Percentiles rank a stretch among this genome's conserved stretches.
phyloP scores from a whole-genome alignment of 2,329 filamentous ascomycete species.

The Epichloe baconii region DNA sequence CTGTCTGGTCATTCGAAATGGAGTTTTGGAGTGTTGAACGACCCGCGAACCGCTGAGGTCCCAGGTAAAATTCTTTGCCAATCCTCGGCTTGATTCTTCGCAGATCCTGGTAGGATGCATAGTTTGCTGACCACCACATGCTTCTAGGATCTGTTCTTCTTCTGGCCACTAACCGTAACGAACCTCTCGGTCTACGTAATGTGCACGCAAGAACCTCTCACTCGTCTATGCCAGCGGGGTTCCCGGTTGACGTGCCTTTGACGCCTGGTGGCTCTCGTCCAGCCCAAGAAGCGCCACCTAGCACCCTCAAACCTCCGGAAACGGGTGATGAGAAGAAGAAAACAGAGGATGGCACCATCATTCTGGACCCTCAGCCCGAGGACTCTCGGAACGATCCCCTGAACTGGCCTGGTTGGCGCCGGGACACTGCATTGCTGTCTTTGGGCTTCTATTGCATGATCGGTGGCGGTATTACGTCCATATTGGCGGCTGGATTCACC shows the following conservation, averaged over 20 bases:
- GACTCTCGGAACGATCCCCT: slow-evolving; percentile 82
- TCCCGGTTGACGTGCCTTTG: slow-evolving; percentile 22
- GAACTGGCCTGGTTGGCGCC: slow-evolving; percentile 76
- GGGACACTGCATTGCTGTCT: slow-evolving; percentile 67
- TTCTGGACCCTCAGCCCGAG: slow-evolving; percentile 84
- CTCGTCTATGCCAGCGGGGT: slow-evolving; percentile 40
- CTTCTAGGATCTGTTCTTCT: slow-evolving; percentile 9
- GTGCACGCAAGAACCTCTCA: slow-evolving; percentile 6
- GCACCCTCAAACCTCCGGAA: slow-evolving; percentile 6
- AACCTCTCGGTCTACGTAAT: slow-evolving; percentile 8
- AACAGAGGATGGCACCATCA: slow-evolving; percentile 69
- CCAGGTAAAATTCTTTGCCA: slow-evolving; percentile 4
- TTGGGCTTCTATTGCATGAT: slow-evolving; percentile 88
- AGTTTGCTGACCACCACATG: no score
- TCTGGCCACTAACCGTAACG: slow-evolving; percentile 8
- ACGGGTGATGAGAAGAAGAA: slow-evolving; percentile 47
- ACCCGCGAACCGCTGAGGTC: slow-evolving; percentile 6
- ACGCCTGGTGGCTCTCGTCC: slow-evolving; percentile 15
- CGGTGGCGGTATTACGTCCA: slow-evolving; percentile 81
- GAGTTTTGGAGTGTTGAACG: slow-evolving; percentile 8
- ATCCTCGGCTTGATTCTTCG: no score
- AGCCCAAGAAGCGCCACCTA: slow-evolving; percentile 4
- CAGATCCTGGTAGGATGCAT: no score
- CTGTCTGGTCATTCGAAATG: slow-evolving; percentile 3
- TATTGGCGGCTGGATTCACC: slow-evolving; percentile 81